Evolutionary conservation across 768 basidiomycete genomes (phyloP).

Genomic region (Roridomyces roridus): DNA sequence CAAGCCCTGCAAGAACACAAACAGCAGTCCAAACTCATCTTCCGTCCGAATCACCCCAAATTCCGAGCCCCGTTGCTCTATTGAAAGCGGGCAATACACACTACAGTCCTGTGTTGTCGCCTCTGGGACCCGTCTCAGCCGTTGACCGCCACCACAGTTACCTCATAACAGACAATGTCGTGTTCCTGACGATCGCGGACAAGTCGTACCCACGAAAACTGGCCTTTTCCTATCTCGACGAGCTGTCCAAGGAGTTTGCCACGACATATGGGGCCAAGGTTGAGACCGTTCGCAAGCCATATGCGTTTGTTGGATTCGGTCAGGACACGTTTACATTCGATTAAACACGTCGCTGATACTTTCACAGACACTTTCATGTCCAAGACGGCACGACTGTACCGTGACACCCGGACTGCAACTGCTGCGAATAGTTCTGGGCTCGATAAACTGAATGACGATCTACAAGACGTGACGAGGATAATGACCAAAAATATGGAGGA

Average conservation of each 20-base stretch:
- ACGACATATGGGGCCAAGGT: slow-evolving; percentile 93
- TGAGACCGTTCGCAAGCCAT: slow-evolving; percentile 92
- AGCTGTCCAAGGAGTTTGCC: slow-evolving; percentile 95
- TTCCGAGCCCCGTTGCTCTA: slow-evolving; percentile 94
- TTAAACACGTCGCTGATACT: slow-evolving; percentile 7
- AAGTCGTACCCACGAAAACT: slow-evolving; percentile 97
- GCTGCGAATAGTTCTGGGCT: slow-evolving; percentile 70
- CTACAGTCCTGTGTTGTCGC: slow-evolving; percentile 76
- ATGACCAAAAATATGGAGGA: slow-evolving; percentile 99
- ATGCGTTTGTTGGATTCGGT: slow-evolving; percentile 99
- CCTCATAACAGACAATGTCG: slow-evolving; percentile 92
- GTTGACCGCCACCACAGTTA: slow-evolving; percentile 64
- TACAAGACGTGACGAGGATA: slow-evolving; percentile 97
- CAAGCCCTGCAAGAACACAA: slow-evolving; percentile 95
- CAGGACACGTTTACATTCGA: slow-evolving; percentile 36
- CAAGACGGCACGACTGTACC: slow-evolving; percentile 94
- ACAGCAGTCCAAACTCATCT: slow-evolving; percentile 96
- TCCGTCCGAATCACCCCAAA: slow-evolving; percentile 93
- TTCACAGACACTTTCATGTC: slow-evolving; percentile 95
- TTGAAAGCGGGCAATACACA: slow-evolving; percentile 95
- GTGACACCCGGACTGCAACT: slow-evolving; percentile 87
- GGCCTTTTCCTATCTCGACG: slow-evolving; percentile 96
- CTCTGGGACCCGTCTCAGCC: slow-evolving; percentile 15
- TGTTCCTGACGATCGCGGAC: slow-evolving; percentile 94
- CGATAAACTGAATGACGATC: slow-evolving; percentile 91